Conservation (phyloP, 441 rosid species). For the Cnidoscolus chayamansa region DNA sequence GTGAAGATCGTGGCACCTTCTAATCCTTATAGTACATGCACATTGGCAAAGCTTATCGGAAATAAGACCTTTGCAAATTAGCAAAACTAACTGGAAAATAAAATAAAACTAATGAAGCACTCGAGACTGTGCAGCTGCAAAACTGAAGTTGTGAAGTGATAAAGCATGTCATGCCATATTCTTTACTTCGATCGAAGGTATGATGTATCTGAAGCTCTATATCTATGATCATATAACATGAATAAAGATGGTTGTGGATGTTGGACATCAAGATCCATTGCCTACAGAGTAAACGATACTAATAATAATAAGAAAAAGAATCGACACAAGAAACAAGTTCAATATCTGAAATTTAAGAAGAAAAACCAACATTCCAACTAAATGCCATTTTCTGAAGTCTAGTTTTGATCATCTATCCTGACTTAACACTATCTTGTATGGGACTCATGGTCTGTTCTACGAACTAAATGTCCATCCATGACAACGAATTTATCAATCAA, state of each 20-base stretch:
- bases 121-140: background rate
- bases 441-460: background rate
- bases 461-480: background rate
- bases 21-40: too few relatives aligned
- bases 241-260: constrained; percentile 16
- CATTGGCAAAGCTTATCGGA: too few relatives aligned
- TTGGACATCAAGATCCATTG: constrained; percentile 14
- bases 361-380: background rate
- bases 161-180: background rate
- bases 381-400: background rate
- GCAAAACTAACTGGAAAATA: too few relatives aligned
- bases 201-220: constrained; percentile 14
- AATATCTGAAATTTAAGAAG: background rate
- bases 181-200: constrained; percentile 1
- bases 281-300: constrained; percentile 11
- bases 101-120: background rate
- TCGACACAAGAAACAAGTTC: background rate
- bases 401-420: background rate
- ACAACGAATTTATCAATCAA: background rate
- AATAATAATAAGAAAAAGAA: background rate
- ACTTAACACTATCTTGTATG: background rate
- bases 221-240: constrained; percentile 15
- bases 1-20: too few relatives aligned
- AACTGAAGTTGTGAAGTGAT: background rate
- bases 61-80: too few relatives aligned